Conservation (phyloP, 305 asterid species). For the Petunia hybrid region DNA sequence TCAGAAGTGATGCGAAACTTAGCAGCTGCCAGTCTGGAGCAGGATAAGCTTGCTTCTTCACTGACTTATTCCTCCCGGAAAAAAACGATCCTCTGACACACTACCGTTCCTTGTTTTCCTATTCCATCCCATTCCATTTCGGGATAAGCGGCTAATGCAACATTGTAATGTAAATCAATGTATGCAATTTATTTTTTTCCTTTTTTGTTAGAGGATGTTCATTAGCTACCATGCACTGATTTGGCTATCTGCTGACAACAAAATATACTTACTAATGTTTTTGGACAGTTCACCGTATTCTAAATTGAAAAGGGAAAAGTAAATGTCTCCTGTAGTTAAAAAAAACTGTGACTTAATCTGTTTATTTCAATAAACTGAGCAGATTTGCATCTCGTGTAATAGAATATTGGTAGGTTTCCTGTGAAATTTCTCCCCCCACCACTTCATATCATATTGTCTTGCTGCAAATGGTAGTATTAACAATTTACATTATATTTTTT, state of each 20-base stretch:
- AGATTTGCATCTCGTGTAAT: conserved; percentile 5
- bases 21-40: too few species aligned
- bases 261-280: neutral
- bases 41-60: too few species aligned
- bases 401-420: neutral
- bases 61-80: too few species aligned
- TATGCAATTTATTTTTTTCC: neutral
- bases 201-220: neutral
- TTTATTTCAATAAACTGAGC: neutral
- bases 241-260: neutral
- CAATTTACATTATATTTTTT: neutral
- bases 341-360: neutral
- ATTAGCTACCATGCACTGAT: neutral
- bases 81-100: too few species aligned
- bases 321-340: neutral
- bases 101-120: neutral
- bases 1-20: too few species aligned
- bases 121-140: neutral
- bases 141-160: neutral
- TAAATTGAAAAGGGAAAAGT: neutral
- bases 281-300: neutral
- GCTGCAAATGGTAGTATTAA: neutral
- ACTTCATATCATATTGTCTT: neutral
- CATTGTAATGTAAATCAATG: neutral
- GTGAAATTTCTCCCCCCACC: neutral